Evolutionary conservation across 495 filamentous ascomycete species (phyloP), one percentile per base, ranked within the genome.

Genomic region (Penicillium atrosanguineum): DNA sequence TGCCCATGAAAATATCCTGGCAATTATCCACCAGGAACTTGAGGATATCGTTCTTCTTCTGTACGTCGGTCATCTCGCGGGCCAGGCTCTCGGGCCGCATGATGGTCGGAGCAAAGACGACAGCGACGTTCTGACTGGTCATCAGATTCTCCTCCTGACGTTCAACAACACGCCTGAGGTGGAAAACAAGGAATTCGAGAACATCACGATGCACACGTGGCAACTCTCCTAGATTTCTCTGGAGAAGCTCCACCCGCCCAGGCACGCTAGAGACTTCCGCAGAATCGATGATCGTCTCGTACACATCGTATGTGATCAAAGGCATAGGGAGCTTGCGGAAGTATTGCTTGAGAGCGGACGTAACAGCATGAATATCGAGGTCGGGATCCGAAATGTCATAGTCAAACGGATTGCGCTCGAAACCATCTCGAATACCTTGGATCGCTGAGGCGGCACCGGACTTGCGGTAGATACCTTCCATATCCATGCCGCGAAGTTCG

Each of bases 391-490:
- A 93, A 53, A 99, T 94, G 64, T 97, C 94, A 60, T 81, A 93
- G 55, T 88, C 84, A 25, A 69, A 71, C 8, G 71, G 74, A 53
- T 74, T 85, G 61, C 83, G 85, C 62, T 99, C 93, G 64, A 99
- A 97, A 31, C 91, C 89, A 55, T 91, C 89, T 54, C 89, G 85
- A 54, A 99, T 90, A 40, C 77, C 75, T 65, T 95, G 94, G 68
- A 95, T 87, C 56, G 90, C 88, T 2, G 87, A 87, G 50, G 86
- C 87, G 60, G 92, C 93, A 45, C 95, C 95, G 29, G 90, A 93
- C 77, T 99, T 99, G 56, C 95, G 86, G 76, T 99, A 99, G 58
- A 99, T 95, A 46, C 95, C 95, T 72, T 97, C 93, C 65, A 95
- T 82, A 64, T 97, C 91, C 91, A 99, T 97, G 40, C 94, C 83